Evolutionary conservation across 305 asterid species (phyloP), one percentile per base, ranked within the genome.

Genomic region (Fraxinus angustifolia): DNA sequence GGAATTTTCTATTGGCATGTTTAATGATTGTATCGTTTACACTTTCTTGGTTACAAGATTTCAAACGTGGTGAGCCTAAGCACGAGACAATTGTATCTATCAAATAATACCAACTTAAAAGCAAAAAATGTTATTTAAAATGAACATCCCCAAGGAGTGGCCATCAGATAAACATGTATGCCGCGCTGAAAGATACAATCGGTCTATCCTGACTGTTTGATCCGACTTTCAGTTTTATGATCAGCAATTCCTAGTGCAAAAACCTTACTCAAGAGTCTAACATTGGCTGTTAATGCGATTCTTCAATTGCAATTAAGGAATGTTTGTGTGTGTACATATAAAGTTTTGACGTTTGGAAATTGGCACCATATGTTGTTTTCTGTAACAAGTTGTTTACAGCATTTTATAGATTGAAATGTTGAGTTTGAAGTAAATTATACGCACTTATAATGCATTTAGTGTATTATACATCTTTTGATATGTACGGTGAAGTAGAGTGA

Each of bases 401-500:
- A 68, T 70, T 28, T 10, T 23, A 70, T 68, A 21, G 23, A 50
- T 56, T 40, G 74, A 34, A 75, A 71, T 82, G 85, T 70, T 70
- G 84, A 77, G 42, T 35, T 35, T 38, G 19, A 77, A 40, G 36
- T 8, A 34, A 31, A 26, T 19, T 35, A 33, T 50, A 33, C 0
- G 72, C 72, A 53, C 26, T 60, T 36, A 53, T 4, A 45, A 33
- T 40, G 19, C 31, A 30, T 23, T 36, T 48, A 16, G 42, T 28
- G 7, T n/a, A 8, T 17, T 62, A 4, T 60, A n/a, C 53, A 0
- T 42, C 53, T 42, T 11, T 42, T 42, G 14, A 12, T 12, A 42
- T 11, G 53, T 42, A 2, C 11, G 53, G n/a, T 42, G n/a, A 42
- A 42, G 53, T 42, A 2, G 4, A 11, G 1, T 42, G 4, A 42